Base-by-base conservation (phyloP, 805 yeast genomes). In the Scheffersomyces ergatensis region DNA sequence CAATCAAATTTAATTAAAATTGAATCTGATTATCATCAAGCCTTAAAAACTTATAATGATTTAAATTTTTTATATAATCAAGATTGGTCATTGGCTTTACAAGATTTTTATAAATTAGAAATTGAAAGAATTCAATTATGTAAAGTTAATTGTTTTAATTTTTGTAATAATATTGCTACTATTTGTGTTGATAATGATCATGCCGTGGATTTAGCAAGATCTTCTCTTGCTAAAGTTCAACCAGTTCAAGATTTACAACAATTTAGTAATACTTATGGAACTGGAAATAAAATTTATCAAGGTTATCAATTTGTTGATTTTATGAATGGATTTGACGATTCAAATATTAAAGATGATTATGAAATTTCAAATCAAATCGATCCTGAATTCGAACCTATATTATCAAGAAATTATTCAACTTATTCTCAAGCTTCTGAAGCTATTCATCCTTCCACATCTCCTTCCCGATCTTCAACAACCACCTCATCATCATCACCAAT, bases 111-210 rank as follows among this genome's bases (percentile, higher is more conserved):
- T 60, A 74, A 67, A 39, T 60, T 85, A 35, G 96, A 88, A 55
- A 77, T 79, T 36, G 89, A 85, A 55, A 74, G 90, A 46, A 76
- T 86, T 40, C 83, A 83, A 51, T 75, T 81, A 46, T 55, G 85
- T 42, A 83, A 86, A 52, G 68, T 83, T 14, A 85, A 82, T 49
- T 60, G 89, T 44, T 89, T 95, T 85, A 85, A 81, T 33, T 87
- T 73, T 54, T 80, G 92, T 35, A 88, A 88, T 60, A 72, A 81
- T 30, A 70, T 85, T 7, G 85, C 95, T 6, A 73, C 87, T 0
- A 71, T 82, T 2, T 89, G 96, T 56, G 90, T 88, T 24, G 77
- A 80, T 33, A 85, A 83, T 52, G 96, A 89, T 55, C 83, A 79
- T 46, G 74, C 85, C 8, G 86, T 85, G 41, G 96, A 89, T 54